Evolutionary conservation across 2,329 filamentous ascomycete genomes (phyloP), one percentile per base, ranked within the genome.

Genomic region (Arachnomyces sp.): DNA sequence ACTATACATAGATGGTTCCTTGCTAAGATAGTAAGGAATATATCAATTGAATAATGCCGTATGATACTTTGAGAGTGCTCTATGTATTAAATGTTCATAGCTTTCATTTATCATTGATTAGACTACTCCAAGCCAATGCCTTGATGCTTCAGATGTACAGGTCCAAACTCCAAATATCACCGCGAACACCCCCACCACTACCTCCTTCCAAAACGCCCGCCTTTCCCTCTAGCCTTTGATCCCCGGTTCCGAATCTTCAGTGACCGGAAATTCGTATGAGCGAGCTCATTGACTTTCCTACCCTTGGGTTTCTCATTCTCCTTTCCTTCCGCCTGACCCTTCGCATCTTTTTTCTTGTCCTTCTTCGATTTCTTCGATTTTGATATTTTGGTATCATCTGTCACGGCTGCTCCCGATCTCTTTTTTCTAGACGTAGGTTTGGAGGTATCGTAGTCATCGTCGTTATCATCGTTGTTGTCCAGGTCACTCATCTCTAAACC

Each of bases 221-320:
- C 51, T 40, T 55, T 52, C 16, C 58, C 59, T 44, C 60, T 59
- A 7, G 54, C 51, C 40, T 47, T 52, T 4, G 44, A 52, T 11
- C 56, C 56, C 43, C 57, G 58, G 45, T 63, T 65, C 29, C 62
- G 54, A 44, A 72, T 68, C 47, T 70, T 72, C 47, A 72, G 45
- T 8, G 66, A 63, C 11, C 67, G 57, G 43, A 68, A 72, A 46
- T 72, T 72, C 12, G 67, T 66, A 57, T 72, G 68, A 12, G 68
- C 63, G 34, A 65, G 56, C 0, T 66, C 60, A 34, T 69, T 69
- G 40, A 69, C 51, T 46, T 63, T 69, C 28, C 60, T 55, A 21
- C 48, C 38, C 35, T 45, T 32, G 9, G 54, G 46, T 34, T 53
- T 56, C 33, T 56, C 54, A 28, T 51, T 50, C 30, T 53, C 47